phyloP scores from a whole-genome alignment of 345 rosid genomes.

The Citrus australasica region DNA sequence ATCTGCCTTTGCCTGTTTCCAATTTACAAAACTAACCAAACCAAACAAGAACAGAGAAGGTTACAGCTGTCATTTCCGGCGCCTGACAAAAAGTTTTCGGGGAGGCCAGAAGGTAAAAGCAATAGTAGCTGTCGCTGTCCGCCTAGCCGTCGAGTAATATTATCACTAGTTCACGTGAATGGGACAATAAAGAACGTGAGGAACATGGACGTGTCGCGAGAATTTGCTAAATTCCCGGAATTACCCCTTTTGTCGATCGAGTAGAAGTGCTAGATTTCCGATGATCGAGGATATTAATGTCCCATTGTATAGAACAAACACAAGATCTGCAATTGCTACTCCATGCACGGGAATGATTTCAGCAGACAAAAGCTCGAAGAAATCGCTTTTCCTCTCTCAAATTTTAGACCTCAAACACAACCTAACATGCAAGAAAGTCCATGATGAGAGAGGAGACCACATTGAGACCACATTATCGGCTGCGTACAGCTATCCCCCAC shows the following conservation, averaged over 20 bases:
- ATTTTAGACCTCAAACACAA: not conserved
- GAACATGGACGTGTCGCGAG: constrained; percentile 17
- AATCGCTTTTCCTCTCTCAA: not conserved
- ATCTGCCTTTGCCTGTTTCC: too few species aligned
- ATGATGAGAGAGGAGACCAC: not conserved
- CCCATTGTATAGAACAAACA: not conserved
- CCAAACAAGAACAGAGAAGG: not conserved
- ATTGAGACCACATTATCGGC: too few species aligned
- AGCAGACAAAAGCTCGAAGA: not conserved
- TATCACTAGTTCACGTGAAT: constrained; percentile 24
- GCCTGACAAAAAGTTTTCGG: too few species aligned
- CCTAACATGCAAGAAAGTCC: not conserved
- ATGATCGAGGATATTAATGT: not conserved
- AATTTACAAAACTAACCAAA: not conserved
- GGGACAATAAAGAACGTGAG: constrained; percentile 8
- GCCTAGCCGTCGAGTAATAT: constrained; percentile 3
- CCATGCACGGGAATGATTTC: too few species aligned
- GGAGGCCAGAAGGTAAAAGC: too few species aligned
- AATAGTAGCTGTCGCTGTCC: constrained; percentile 11
- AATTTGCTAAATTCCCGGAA: constrained; percentile 1
- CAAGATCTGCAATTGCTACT: not conserved
- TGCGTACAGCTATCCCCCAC: too few species aligned
- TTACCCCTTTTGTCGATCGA: constrained; percentile 13
- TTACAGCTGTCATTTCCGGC: not conserved
- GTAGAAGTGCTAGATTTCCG: not conserved